Base-by-base conservation (phyloP, 768 basidiomycete species). In the Saitozyma sp. region DNA sequence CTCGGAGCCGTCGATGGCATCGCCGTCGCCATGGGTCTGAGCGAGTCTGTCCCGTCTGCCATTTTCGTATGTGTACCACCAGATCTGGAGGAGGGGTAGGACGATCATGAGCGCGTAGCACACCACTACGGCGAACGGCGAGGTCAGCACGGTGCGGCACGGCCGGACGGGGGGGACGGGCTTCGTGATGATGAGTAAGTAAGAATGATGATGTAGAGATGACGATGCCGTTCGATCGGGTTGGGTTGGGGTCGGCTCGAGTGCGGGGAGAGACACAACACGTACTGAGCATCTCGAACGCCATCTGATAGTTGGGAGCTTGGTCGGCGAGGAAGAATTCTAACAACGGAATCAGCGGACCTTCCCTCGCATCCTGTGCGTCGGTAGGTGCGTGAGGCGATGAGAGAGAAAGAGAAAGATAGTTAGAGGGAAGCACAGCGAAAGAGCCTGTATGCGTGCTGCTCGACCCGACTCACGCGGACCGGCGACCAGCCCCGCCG, bases 401-500 rank as follows among this genome's bases (percentile, higher is more conserved):
- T 29, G 29, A 5, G 29, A 29, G n/a, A 29, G 29, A 5, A 5
- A 29, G 29, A 29, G 29, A 29, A 29, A 29, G 29, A 29, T 29
- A 29, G 29, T 29, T 29, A 29, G 29, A 29, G 29, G 29, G 29
- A 2, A 29, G 29, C 29, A 29, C 29, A 29, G 29, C 29, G 29
- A 29, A 29, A 2, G 29, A 29, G 29, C 2, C 29, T 39, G 16
- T 58, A 19, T 49, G 17, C 45, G 42, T 16, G 11, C 19, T 19
- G 11, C 16, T 13, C 17, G 11, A 39, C 9, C 8, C 9, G 17
- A 59, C 58, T 50, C 29, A 59, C 58, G 58, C 1, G 58, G 58
- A 38, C 58, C 58, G 3, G 58, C 58, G 37, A 59, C 29, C n/a
- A 66, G 61, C 19, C 66, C 66, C n/a, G 60, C 66, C 8, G 54